phyloP scores from a whole-genome alignment of 1,284 basidiomycete genomes.

The Psilocybe mexicana region DNA sequence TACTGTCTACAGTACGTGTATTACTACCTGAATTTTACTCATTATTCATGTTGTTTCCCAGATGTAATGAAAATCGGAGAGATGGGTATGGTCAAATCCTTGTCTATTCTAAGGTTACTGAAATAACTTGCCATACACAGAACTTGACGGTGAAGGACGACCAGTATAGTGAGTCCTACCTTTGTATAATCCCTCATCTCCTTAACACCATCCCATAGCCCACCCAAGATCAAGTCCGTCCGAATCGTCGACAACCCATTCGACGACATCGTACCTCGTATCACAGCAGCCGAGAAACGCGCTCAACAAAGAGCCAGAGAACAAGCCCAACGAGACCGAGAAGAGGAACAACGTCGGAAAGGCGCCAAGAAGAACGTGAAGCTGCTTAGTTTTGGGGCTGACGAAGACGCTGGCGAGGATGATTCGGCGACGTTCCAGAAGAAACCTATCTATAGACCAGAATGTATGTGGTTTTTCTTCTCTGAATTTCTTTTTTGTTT shows the following conservation, averaged over 20 bases:
- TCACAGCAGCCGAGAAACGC: conserved; percentile 88
- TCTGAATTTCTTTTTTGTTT: conserved; percentile 4
- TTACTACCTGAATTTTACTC: background rate
- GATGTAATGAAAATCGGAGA: conserved; percentile 91
- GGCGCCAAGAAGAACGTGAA: conserved; percentile 89
- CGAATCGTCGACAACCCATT: conserved; percentile 93
- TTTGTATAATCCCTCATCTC: background rate
- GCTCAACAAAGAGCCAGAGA: conserved; percentile 80
- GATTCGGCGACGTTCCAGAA: conserved; percentile 60
- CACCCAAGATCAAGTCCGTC: conserved; percentile 85
- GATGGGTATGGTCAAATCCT: conserved; percentile 52
- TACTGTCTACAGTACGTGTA: conserved; percentile 80
- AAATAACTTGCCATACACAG: conserved; percentile 38
- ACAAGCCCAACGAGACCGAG: conserved; percentile 73
- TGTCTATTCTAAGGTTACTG: background rate
- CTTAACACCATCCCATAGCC: conserved; percentile 43
- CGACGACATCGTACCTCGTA: conserved; percentile 92
- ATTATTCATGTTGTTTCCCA: conserved; percentile 24
- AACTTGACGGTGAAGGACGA: conserved; percentile 79
- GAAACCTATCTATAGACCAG: conserved; percentile 79
- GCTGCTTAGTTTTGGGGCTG: conserved; percentile 84
- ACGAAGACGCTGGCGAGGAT: conserved; percentile 61
- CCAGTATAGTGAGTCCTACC: conserved; percentile 75
- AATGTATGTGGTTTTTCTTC: conserved; percentile 56
- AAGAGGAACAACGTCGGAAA: conserved; percentile 71